Evolutionary conservation across 225 moss, liverwort and hornwort genomes (phyloP).

Genomic region (Anthoceros angustus): DNA sequence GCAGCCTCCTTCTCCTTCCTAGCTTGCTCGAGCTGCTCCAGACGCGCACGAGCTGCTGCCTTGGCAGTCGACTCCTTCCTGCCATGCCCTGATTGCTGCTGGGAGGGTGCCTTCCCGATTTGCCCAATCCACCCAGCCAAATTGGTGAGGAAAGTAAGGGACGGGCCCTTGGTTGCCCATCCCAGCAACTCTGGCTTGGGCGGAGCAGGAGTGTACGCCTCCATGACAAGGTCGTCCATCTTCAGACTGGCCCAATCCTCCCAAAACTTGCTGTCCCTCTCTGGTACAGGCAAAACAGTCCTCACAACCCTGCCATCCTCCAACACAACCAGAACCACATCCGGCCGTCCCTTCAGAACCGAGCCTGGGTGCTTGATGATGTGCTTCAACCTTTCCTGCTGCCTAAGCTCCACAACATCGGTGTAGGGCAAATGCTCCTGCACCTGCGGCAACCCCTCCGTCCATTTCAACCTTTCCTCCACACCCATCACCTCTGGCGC

Average conservation of each 20-base stretch:
- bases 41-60: conserved; percentile 30
- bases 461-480: conserved; percentile 74
- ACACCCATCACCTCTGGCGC: conserved; percentile 55
- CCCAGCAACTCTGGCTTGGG: conserved; percentile 57
- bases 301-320: conserved; percentile 69
- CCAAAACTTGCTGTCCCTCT: conserved; percentile 73
- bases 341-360: conserved; percentile 39
- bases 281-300: conserved; percentile 67
- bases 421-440: conserved; percentile 73
- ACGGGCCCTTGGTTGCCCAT: conserved; percentile 73
- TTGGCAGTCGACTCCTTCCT: conserved; percentile 16
- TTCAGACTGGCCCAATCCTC: conserved; percentile 44
- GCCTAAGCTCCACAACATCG: conserved; percentile 49
- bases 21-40: conserved; percentile 61
- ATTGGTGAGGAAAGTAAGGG: conserved; percentile 41
- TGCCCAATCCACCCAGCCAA: conserved; percentile 43
- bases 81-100: conserved; percentile 5
- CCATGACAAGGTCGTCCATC: conserved; percentile 51
- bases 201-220: conserved; percentile 64
- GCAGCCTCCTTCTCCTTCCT: conserved; percentile 30
- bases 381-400: conserved; percentile 51
- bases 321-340: conserved; percentile 66
- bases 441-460: conserved; percentile 51
- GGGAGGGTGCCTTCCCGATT: conserved; percentile 12
- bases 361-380: conserved; percentile 80